Conservation (phyloP, 148 eudicot genomes). For the Nepenthes mirabilis region DNA sequence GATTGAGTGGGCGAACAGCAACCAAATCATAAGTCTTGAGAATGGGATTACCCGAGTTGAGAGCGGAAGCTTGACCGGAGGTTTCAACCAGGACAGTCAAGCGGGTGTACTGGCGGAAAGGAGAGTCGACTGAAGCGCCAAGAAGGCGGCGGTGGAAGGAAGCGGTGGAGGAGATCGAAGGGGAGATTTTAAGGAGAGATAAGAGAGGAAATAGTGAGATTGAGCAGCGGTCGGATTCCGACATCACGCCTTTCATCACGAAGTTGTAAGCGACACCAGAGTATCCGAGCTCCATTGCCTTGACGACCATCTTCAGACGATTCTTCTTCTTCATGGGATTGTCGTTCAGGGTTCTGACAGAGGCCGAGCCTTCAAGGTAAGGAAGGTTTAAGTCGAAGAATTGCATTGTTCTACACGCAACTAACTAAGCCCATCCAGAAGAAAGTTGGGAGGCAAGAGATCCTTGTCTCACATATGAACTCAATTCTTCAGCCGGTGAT, state of each 20-base stretch:
- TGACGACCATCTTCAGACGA: conserved; percentile 44
- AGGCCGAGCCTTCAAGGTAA: conserved; percentile 33
- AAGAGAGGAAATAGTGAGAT: conserved; percentile 53
- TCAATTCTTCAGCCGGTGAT: too few species aligned
- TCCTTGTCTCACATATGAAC: too few species aligned
- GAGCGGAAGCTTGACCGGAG: conserved; percentile 40
- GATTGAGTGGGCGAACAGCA: conserved; percentile 69
- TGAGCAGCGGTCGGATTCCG: conserved; percentile 66
- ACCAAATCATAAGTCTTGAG: conserved; percentile 73
- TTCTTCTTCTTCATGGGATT: conserved; percentile 23
- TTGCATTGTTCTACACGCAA: conserved; percentile 22
- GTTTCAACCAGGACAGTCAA: conserved; percentile 52
- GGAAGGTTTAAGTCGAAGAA: conserved; percentile 84
- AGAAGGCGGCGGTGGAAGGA: conserved; percentile 32
- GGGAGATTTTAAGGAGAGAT: conserved; percentile 29
- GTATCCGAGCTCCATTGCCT: conserved; percentile 68
- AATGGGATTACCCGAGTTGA: conserved; percentile 68
- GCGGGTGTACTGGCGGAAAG: conserved; percentile 75
- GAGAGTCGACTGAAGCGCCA: conserved; percentile 17
- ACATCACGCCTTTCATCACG: conserved; percentile 58
- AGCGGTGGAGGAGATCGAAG: conserved; percentile 4
- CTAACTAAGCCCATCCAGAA: too few species aligned
- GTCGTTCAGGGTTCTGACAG: conserved; percentile 18
- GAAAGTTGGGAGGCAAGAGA: too few species aligned
- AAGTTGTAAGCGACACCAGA: conserved; percentile 76